phyloP scores from a whole-genome alignment of 2,329 filamentous ascomycete species.

The Cordyceps sp. region DNA sequence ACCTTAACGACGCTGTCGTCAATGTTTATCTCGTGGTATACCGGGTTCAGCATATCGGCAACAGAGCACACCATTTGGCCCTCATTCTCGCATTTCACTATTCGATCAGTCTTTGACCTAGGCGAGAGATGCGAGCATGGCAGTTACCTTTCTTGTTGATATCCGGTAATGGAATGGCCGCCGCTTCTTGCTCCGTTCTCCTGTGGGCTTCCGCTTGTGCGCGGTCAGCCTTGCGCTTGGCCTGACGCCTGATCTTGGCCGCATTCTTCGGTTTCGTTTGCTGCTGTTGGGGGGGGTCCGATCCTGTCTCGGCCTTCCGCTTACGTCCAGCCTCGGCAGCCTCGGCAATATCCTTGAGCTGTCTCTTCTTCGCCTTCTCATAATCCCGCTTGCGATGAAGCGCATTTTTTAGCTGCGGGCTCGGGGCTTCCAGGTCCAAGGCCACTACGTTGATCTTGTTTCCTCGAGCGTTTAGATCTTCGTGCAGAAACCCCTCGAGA shows the following conservation, averaged over 20 bases:
- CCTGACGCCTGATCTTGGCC: conserved; percentile 9
- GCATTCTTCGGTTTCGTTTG: too few relatives aligned
- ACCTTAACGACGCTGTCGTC: conserved; percentile 19
- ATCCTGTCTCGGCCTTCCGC: conserved; percentile 15
- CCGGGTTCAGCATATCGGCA: conserved; percentile 21
- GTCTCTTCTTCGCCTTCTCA: conserved; percentile 26
- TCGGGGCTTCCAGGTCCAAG: conserved; percentile 25
- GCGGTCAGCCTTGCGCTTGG: neutral
- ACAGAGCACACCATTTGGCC: conserved; percentile 18
- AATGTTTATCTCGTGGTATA: conserved; percentile 24
- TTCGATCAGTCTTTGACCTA: too few relatives aligned
- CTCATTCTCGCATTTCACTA: conserved; percentile 29
- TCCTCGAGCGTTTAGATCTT: conserved; percentile 28
- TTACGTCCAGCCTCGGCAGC: conserved; percentile 20
- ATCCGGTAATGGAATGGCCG: conserved; percentile 6
- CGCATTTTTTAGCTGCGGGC: conserved; percentile 36
- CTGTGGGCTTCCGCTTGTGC: conserved; percentile 5
- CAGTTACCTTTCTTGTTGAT: conserved; percentile 14
- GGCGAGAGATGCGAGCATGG: neutral
- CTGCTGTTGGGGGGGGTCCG: neutral
- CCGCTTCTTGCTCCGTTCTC: conserved; percentile 6
- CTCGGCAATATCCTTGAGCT: conserved; percentile 20
- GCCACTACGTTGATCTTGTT: conserved; percentile 41
- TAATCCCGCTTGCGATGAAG: conserved; percentile 50
- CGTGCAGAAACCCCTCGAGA: conserved; percentile 57